Evolutionary conservation across 2,329 filamentous ascomycete genomes (phyloP), one percentile per base, ranked within the genome.

Genomic region (Nectriaceae sp.): DNA sequence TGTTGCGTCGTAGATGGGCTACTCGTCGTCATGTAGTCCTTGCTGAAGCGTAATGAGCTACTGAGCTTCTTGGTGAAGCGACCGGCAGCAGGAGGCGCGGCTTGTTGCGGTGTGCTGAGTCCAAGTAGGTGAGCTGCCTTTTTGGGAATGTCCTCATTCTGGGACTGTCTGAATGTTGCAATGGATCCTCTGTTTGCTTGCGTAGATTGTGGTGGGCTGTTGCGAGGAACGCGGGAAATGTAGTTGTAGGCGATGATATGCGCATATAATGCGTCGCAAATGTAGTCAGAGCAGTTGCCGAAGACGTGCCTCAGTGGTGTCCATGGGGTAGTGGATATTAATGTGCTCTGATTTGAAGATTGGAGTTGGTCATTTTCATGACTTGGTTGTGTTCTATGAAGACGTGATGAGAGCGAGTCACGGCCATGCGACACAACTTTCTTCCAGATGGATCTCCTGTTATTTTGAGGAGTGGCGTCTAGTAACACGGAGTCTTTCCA

Each of bases 201-300:
- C 10, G 26, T 31, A 10, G 33, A 6, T 2, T 53, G 19, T 11
- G 57, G 45, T 6, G 57, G 40, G 6, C 65, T 53, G 42, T 47
- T 50, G 48, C 59, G 53, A 24, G 60, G 59, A 21, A 66, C 59
- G 31, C 70, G 60, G n/a, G 65, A 67, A 41, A 84, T 68, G 65
- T 84, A 84, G 63, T 83, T 84, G 64, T 80, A 83, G 0, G 78
- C 80, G 4, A 84, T 65, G 8, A 84, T 69, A 56, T 84, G 80
- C 0, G 80, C 80, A 57, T 83, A 84, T 5, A 84, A 64, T 0
- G 80, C 78, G 43, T 84, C 79, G 57, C 80, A 82, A 5, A 83
- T 73, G 55, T 78, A 76, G 52, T 81, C 77, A 2, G 76, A 75
- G 19, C 75, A 79, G 3, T 65, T 57, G 1, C 76, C 73, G 59